These are phyloP conservation scores for Lecanicillium sp. DNA, from an alignment of 2,329 filamentous ascomycete species.

Conservation along the genomic window DNA sequence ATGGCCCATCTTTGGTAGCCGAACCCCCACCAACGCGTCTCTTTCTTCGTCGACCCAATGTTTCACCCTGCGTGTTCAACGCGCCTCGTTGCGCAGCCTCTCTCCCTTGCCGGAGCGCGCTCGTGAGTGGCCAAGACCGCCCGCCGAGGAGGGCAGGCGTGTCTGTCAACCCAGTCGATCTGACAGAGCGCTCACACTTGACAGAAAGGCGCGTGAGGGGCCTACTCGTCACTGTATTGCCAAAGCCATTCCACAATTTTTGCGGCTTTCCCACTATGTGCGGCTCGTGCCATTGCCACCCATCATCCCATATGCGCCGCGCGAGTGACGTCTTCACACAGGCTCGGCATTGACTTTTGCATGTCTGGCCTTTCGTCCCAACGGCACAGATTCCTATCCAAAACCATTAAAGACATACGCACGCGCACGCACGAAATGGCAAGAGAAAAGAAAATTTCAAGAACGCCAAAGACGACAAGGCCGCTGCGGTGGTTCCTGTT, in stretches of 20 bases:
- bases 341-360: neutral
- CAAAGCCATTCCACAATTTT: neutral
- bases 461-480: too few relatives aligned
- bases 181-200: neutral
- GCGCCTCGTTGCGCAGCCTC: neutral
- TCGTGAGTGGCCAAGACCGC: neutral
- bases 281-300: neutral
- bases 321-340: neutral
- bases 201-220: too few relatives aligned
- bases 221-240: neutral
- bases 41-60: neutral
- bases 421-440: neutral
- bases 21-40: neutral
- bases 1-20: too few relatives aligned
- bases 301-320: neutral
- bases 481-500: too few relatives aligned
- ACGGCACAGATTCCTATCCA: neutral
- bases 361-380: neutral
- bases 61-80: constrained; percentile 10
- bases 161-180: neutral
- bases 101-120: neutral
- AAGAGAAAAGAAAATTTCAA: neutral
- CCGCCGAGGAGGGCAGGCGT: neutral
- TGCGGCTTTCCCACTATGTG: neutral
- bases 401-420: neutral